Base-by-base conservation (phyloP, 2,329 filamentous ascomycete species). In the Neophaeococcomyces aloes region DNA sequence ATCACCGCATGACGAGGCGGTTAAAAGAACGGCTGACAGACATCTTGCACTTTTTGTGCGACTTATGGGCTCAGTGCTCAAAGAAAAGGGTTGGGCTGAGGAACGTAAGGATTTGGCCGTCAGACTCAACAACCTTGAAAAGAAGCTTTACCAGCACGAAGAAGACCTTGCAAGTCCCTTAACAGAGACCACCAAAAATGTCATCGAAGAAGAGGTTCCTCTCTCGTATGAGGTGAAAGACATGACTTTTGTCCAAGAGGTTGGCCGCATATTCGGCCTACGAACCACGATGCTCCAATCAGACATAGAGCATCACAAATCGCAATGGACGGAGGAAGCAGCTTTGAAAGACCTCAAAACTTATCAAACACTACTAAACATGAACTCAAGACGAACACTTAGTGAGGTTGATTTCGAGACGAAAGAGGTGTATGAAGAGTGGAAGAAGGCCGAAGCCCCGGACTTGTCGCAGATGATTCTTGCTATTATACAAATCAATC, bases 1-100 rank as follows among this genome's bases (percentile, higher is more conserved):
- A 62, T 65, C 76, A 1, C 72, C 79, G 0, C 83, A 83, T 36
- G 89, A 96, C 61, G 86, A 94, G 60, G 76, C 78, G 42, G 95
- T 86, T 84, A 94, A 91, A 66, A 70, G 83, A 46, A 78, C 96
- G 65, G 87, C 94, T 14, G 91, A 98, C 63, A 79, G 89, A 43
- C 91, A 98, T 63, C 81, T 96, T 45, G 91, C 91, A 38, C 75
- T 98, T 48, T 98, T 98, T 60, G 82, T 98, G 51, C 80, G 91
- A 38, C 72, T 98, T 38, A 78, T 94, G 56, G 81, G 79, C 55
- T 78, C 79, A 51, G 85, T 87, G 15, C 67, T 96, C 52, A 83
- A 81, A 56, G 83, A 87, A 53, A 78, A 91, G 53, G 86, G 89
- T 53, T 88, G 86, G 72, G 80, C 84, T 49, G 81, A 81, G 59